These are phyloP conservation scores for Neurospora sp. DNA, from an alignment of 495 filamentous ascomycete species.

Conservation along the genomic window DNA sequence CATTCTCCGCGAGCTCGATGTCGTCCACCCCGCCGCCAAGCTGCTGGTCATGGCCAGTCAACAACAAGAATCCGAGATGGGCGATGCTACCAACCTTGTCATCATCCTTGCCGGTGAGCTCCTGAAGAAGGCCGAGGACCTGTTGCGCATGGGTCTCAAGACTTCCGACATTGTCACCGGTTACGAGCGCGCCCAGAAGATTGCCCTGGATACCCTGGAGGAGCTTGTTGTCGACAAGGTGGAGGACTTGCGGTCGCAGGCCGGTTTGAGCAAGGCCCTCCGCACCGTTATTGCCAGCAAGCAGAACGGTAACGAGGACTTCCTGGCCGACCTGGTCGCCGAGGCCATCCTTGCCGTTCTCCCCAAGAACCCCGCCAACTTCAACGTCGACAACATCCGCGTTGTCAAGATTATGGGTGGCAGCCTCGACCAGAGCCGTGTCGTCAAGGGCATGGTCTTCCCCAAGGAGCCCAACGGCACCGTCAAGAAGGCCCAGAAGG, in stretches of 20 bases:
- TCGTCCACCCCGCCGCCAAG: conserved; percentile 97
- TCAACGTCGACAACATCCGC: conserved; percentile 98
- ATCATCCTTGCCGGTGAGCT: conserved; percentile 94
- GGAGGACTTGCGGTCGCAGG: conserved; percentile 63
- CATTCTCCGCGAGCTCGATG: conserved; percentile 93
- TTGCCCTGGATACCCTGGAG: conserved; percentile 75
- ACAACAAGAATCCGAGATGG: conserved; percentile 98
- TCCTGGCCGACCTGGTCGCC: conserved; percentile 75
- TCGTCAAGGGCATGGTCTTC: conserved; percentile 99
- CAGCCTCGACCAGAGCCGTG: conserved; percentile 79
- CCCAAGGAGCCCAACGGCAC: conserved; percentile 81
- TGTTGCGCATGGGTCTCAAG: conserved; percentile 91
- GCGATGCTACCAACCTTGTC: conserved; percentile 95
- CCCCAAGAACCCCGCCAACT: conserved; percentile 94
- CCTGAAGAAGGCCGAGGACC: conserved; percentile 92
- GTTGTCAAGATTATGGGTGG: conserved; percentile 99
- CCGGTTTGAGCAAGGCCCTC: conserved; percentile 89
- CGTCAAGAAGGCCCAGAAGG: conserved; percentile 80
- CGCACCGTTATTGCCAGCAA: conserved; percentile 93
- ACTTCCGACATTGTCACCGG: conserved; percentile 91
- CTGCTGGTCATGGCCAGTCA: conserved; percentile 98
- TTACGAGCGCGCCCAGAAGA: conserved; percentile 87
- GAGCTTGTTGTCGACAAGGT: conserved; percentile 89
- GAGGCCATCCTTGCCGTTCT: conserved; percentile 91
- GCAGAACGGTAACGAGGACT: conserved; percentile 85